Evolutionary conservation across 805 yeast species (phyloP), one percentile per base, ranked within the genome.

Genomic region (Starmerella stigmatis): DNA sequence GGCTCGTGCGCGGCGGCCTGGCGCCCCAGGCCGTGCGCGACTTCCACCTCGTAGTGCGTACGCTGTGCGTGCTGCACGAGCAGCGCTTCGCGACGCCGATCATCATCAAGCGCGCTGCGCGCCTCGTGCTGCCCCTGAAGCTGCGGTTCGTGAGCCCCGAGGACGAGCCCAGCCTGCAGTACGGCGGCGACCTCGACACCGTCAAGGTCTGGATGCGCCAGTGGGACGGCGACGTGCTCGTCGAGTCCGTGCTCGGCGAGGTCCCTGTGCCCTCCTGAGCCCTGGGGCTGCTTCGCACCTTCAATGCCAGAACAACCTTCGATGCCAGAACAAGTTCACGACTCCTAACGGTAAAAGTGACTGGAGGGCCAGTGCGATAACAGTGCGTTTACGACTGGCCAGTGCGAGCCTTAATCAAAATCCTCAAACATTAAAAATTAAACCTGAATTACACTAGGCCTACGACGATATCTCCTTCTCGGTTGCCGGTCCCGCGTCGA

Each of bases 1-100:
- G 84, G 33, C 69, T 75, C 57, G 75, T 76, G 4, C 50, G 59
- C 2, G 65, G 69, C 1, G 84, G 84, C 0, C 56, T 77, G 0
- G 70, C 78, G 0, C 74, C 80, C 0, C 57, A 60, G 41, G 62
- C 72, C 2, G 57, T 70, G 10, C 47, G 56, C 2, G 78, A 75
- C 41, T 59, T 76, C 29, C 71, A 67, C 22, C 41, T 48, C 5
- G 46, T 66, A 43, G 62, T 68, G 2, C 61, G 65, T 17, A 55
- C 69, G 9, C 55, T 74, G 29, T 68, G 78, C 22, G 68, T 67
- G 4, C 46, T 74, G 7, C 60, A 61, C n/a, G 67, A 68, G 33
- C 54, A 64, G 10, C 48, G 50, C 16, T 78, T 60, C 56, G 76
- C 73, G 1, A 70, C 76, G 0, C 84, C 85, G 0, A 57, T 70